phyloP scores from a whole-genome alignment of 768 basidiomycete species.

The Harrya chromipes region DNA sequence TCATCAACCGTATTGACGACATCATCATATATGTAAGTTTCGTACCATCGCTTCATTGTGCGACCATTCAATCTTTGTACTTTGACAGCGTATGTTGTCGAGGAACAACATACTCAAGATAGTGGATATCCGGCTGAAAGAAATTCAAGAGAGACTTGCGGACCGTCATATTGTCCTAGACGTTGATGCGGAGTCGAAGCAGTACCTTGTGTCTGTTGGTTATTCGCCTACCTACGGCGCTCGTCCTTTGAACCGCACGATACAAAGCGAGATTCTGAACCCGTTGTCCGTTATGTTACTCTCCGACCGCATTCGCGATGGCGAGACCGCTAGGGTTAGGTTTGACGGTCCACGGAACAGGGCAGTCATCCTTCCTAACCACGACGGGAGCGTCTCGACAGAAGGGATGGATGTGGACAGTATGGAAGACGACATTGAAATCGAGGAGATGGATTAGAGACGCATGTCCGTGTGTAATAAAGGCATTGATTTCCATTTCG shows the following conservation, averaged over 20 bases:
- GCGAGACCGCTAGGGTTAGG: conserved; percentile 68
- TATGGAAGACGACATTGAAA: conserved; percentile 43
- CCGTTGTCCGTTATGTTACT: conserved; percentile 85
- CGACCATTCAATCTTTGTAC: conserved; percentile 21
- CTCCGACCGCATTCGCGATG: conserved; percentile 76
- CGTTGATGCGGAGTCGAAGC: conserved; percentile 72
- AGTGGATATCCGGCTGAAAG: conserved; percentile 83
- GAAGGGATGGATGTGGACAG: conserved; percentile 59
- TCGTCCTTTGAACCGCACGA: conserved; percentile 85
- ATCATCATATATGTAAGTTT: conserved; percentile 64
- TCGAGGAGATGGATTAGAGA: conserved; percentile 21
- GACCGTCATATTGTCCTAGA: conserved; percentile 79
- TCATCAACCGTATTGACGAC: conserved; percentile 87
- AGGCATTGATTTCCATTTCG: conserved; percentile 18
- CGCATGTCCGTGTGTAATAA: too few relatives aligned
- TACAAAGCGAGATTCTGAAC: conserved; percentile 91
- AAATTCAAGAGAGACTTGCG: conserved; percentile 77
- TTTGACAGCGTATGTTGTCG: conserved; percentile 71
- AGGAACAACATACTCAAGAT: conserved; percentile 75
- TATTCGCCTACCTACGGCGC: conserved; percentile 88
- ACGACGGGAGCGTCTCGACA: conserved; percentile 47
- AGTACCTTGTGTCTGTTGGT: conserved; percentile 70
- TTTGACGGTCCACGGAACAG: conserved; percentile 85
- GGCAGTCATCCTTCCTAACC: conserved; percentile 78
- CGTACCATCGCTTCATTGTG: background rate